Base-by-base conservation (phyloP, 768 basidiomycete species). In the Lentinula boryana region DNA sequence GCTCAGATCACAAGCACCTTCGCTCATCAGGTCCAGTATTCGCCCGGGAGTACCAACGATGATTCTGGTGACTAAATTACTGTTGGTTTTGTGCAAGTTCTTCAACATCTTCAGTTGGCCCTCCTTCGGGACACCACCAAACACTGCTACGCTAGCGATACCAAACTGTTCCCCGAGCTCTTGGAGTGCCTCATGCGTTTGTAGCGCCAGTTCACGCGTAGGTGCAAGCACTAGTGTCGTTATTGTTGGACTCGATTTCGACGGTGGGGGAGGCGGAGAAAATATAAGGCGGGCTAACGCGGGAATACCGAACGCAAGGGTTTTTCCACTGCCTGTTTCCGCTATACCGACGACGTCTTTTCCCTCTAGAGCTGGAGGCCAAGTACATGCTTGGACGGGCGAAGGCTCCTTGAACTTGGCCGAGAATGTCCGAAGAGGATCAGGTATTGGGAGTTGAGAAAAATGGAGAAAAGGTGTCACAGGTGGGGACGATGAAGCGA, bases 291-390 rank as follows among this genome's bases (percentile, higher is more conserved):
- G 83, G 8, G 85, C 78, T 44, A 96, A 78, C 2, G 93, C 95
- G 10, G 97, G 97, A 44, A 98, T 85, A 43, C 94, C 95, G 69
- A 99, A 99, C 1, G 94, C 92, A 15, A 98, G 82, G 0, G 97
- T 99, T 77, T 99, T 99, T 13, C 97, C 97, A 68, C 92, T 93
- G 66, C 96, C 96, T 2, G 96, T 98, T 78, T 98, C 95, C 6
- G 96, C 95, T 62, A 98, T 93, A 53, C 96, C 96, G 33, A 98
- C 87, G 0, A 96, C 91, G 70, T 98, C 92, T n/a, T 78, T 78
- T 0, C 90, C 90, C 23, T 81, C 77, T 27, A 98, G 76, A 5
- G 91, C 86, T 36, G 91, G 86, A 2, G 95, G 93, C 95, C 95
- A 98, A 12, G 95, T 85, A 66, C 93, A 96, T 5, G 93, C 88